Conservation (phyloP, 2,329 filamentous ascomycete genomes). For the Coniella vitis region DNA sequence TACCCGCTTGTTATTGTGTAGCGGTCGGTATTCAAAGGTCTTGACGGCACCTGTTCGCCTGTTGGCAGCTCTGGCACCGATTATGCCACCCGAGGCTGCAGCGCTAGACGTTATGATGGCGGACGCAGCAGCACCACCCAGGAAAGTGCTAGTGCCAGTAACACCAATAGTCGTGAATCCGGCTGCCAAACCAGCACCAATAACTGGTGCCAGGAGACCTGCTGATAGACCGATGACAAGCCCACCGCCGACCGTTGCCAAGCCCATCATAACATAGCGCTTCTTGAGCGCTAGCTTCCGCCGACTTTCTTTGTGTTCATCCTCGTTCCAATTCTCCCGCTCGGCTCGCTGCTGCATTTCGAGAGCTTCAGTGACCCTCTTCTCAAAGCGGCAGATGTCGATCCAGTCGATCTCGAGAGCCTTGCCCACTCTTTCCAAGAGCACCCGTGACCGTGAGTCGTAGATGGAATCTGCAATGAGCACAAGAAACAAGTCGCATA, state of each 20-base stretch:
- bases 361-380: constrained; percentile 89
- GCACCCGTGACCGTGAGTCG: constrained; percentile 75
- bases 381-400: constrained; percentile 95
- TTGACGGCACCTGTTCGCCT: constrained; percentile 84
- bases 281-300: constrained; percentile 75
- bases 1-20: constrained; percentile 96
- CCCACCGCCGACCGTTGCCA: constrained; percentile 91
- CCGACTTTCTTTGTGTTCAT: constrained; percentile 83
- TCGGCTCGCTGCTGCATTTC: constrained; percentile 96
- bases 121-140: constrained; percentile 86
- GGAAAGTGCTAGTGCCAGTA: constrained; percentile 77
- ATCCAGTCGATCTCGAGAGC: constrained; percentile 80
- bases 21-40: constrained; percentile 92
- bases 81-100: constrained; percentile 77
- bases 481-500: constrained; percentile 91
- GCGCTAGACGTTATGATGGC: constrained; percentile 90
- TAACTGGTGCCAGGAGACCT: constrained; percentile 84
- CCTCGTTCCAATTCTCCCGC: constrained; percentile 97
- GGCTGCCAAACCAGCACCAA: constrained; percentile 86
- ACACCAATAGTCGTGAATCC: constrained; percentile 95
- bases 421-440: constrained; percentile 76
- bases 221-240: constrained; percentile 93
- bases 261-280: constrained; percentile 89
- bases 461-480: constrained; percentile 96
- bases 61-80: constrained; percentile 79